A percentile compares a stretch with the other conserved stretches of the same genome.
These are phyloP conservation scores for Saraca asoca DNA, from an alignment of 331 rosid genomes.

Conservation along the genomic window DNA sequence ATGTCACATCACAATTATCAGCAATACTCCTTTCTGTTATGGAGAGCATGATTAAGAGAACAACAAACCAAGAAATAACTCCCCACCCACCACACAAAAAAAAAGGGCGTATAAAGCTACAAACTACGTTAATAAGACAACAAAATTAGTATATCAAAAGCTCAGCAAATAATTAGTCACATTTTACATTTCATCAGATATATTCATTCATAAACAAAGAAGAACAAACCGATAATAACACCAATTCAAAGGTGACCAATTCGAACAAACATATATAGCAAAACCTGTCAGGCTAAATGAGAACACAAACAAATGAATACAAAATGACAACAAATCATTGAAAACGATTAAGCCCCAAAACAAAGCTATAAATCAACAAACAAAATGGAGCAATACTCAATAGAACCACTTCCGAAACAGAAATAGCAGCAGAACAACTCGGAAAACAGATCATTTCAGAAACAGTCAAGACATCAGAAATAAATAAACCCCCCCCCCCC, in stretches of 20 bases:
- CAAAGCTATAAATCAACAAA: not conserved
- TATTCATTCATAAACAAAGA: slow-evolving; percentile 1
- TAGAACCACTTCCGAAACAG: slow-evolving; percentile 8
- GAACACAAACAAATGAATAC: not conserved
- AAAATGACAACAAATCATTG: not conserved
- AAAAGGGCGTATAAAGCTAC: not conserved
- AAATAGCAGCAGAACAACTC: not conserved
- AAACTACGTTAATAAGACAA: not conserved
- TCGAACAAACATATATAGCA: not conserved
- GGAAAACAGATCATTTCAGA: not conserved
- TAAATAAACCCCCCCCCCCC: not conserved
- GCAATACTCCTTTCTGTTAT: not conserved
- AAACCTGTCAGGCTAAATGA: not conserved
- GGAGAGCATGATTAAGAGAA: not conserved
- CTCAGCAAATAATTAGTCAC: not conserved
- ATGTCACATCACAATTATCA: not conserved
- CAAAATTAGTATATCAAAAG: not conserved
- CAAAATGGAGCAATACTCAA: not conserved
- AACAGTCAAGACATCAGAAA: not conserved
- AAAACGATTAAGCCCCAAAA: not conserved
- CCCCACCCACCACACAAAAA: not conserved
- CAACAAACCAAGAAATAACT: not conserved
- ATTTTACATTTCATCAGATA: not conserved
- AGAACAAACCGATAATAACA: not conserved
- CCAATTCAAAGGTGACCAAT: slow-evolving; percentile 16